Evolutionary conservation across 2,329 filamentous ascomycete genomes (phyloP), one percentile per base, ranked within the genome.

Genomic region (Gyromitra esculenta): DNA sequence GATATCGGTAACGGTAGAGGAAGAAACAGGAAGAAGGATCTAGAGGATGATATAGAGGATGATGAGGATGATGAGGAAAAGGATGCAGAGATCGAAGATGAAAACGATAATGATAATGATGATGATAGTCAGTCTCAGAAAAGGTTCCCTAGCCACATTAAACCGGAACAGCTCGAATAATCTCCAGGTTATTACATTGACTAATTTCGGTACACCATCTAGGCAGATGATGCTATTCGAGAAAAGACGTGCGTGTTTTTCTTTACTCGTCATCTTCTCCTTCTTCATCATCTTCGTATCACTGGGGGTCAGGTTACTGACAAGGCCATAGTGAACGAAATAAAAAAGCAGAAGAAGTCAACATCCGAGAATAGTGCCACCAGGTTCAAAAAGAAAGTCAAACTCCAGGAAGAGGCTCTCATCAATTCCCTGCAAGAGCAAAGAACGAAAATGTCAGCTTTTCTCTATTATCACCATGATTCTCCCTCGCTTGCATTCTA

Each of bases 311-410:
- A 9, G 21, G 50, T 18, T 71, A n/a, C 68, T 71, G 35, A 63
- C 59, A 59, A 13, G 15, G 43, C 45, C 48, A 1, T 18, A 77
- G 75, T 77, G 43, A 77, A 65, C 41, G 71, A 59, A 56, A 77
- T 77, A 31, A 77, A 77, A 39, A 75, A 77, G n/a, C 43, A 66
- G 35, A 77, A 77, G 15, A 77, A 64, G 48, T 45, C 75, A n/a
- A 64, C 41, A 45, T 75, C 50, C 15, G 72, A 48, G 41, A 65
- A 48, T 18, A 50, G 39, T 41, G 2, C 72, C 31, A 15, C 39
- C 45, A 70, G 45, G 54, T 77, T 77, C 48, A 68, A 62, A 45
- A 75, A 77, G 41, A 73, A 65, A 18, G 60, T 75, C 13, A 70
- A 65, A 43, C 52, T 25, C 7, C 50, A 70, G 15, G 70, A 75